Percentiles rank a stretch among this genome's conserved stretches.
These are phyloP conservation scores for Kazachstania sp. DNA, from an alignment of 1,139 yeast species.

Conservation along the genomic window DNA sequence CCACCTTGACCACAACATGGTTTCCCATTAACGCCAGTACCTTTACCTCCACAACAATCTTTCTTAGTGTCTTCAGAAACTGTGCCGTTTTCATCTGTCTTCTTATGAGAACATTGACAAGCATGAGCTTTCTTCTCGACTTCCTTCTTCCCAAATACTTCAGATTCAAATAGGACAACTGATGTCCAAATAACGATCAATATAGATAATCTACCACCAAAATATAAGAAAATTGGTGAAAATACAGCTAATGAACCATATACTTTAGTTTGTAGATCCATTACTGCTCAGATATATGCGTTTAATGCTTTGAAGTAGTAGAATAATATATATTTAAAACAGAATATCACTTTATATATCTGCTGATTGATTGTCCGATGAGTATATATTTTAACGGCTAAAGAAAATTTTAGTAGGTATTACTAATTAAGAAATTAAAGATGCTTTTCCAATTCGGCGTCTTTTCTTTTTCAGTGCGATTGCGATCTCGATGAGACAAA, in stretches of 20 bases:
- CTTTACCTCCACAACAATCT: conserved; percentile 5
- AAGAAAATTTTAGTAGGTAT: too few species aligned
- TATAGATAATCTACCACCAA: conserved; percentile 34
- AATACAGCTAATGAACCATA: conserved; percentile 5
- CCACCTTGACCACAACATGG: conserved; percentile 19
- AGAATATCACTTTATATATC: too few species aligned
- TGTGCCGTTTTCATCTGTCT: neutral
- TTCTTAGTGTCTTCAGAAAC: neutral
- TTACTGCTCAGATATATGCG: neutral
- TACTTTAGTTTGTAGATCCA: conserved; percentile 1
- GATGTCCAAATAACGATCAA: conserved; percentile 25
- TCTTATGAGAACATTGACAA: conserved; percentile 1
- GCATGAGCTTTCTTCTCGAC: neutral
- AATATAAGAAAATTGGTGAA: conserved; percentile 9
- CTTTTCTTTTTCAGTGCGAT: too few species aligned
- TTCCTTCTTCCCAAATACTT: neutral
- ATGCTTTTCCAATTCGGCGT: too few species aligned
- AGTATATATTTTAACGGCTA: too few species aligned
- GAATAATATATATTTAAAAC: too few species aligned
- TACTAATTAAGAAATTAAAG: too few species aligned
- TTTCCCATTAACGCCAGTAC: conserved; percentile 7
- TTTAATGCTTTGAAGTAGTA: too few species aligned
- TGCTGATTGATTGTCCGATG: too few species aligned
- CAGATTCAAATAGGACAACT: conserved; percentile 21
- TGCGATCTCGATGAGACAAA: too few species aligned